Conservation (phyloP, 768 basidiomycete species). For the Tephrocybe rancida region DNA sequence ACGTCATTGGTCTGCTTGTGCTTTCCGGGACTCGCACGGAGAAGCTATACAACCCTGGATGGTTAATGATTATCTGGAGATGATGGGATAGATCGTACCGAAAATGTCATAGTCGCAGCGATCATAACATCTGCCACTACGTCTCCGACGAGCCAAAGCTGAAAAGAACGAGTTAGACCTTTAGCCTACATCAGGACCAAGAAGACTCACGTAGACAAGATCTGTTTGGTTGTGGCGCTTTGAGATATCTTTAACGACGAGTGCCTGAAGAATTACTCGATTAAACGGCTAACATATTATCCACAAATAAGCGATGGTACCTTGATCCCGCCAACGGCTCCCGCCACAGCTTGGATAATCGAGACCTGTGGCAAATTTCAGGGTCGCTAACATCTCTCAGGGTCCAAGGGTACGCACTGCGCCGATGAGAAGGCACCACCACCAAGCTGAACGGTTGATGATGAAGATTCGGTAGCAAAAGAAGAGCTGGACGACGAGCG, state of each 20-base stretch:
- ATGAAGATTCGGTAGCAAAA: constrained; percentile 14
- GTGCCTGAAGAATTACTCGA: neutral
- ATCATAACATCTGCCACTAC: constrained; percentile 12
- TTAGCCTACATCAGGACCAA: neutral
- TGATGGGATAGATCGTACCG: neutral
- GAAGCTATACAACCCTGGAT: neutral
- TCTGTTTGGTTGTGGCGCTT: neutral
- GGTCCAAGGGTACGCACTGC: neutral
- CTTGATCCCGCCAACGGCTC: neutral
- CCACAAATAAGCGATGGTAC: neutral
- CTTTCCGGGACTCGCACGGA: neutral
- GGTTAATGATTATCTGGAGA: neutral
- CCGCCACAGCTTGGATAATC: neutral
- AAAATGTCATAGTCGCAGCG: constrained; percentile 12
- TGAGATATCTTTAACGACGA: neutral
- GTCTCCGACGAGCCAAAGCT: constrained; percentile 14
- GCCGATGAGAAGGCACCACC: neutral
- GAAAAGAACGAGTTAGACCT: neutral
- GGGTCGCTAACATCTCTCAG: neutral
- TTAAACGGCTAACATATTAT: too few relatives aligned
- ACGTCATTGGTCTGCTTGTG: constrained; percentile 7
- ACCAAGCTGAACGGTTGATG: constrained; percentile 2
- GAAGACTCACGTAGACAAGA: neutral
- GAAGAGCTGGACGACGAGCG: constrained; percentile 10
- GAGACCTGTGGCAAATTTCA: neutral